Conservation (phyloP, 1,284 basidiomycete genomes). For the Cryptococcus wingfieldii region DNA sequence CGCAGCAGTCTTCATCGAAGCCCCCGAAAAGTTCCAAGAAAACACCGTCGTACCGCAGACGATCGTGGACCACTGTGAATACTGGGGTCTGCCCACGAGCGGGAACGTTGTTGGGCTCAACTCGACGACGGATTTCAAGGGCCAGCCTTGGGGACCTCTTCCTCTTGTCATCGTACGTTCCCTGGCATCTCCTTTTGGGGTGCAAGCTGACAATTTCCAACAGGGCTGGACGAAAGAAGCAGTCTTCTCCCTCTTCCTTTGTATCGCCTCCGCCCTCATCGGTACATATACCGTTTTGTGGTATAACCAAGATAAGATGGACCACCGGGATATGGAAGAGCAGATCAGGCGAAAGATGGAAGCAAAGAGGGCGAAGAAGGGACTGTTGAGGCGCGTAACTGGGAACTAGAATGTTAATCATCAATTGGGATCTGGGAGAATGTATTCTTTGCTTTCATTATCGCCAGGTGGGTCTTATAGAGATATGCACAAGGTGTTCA, state of each 20-base stretch:
- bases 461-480: no score
- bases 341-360: constrained; percentile 56
- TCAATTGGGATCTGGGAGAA: no score
- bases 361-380: constrained; percentile 9
- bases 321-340: constrained; percentile 71
- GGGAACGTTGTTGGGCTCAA: constrained; percentile 60
- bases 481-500: background rate
- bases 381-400: constrained; percentile 5
- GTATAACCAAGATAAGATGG: constrained; percentile 69
- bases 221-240: constrained; percentile 74
- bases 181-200: background rate
- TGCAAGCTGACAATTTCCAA: background rate
- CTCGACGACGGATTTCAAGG: constrained; percentile 44
- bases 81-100: constrained; percentile 56
- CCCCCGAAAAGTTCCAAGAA: constrained; percentile 43
- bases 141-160: constrained; percentile 66
- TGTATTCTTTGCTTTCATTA: no score
- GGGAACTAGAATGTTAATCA: background rate
- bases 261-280: constrained; percentile 72
- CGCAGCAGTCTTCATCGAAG: constrained; percentile 49
- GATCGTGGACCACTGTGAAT: constrained; percentile 64
- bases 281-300: constrained; percentile 76
- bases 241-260: constrained; percentile 78
- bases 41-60: constrained; percentile 28
- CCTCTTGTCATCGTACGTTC: constrained; percentile 50